Base-by-base conservation (phyloP, 2,329 filamentous ascomycete species). In the Helotiales sp. region DNA sequence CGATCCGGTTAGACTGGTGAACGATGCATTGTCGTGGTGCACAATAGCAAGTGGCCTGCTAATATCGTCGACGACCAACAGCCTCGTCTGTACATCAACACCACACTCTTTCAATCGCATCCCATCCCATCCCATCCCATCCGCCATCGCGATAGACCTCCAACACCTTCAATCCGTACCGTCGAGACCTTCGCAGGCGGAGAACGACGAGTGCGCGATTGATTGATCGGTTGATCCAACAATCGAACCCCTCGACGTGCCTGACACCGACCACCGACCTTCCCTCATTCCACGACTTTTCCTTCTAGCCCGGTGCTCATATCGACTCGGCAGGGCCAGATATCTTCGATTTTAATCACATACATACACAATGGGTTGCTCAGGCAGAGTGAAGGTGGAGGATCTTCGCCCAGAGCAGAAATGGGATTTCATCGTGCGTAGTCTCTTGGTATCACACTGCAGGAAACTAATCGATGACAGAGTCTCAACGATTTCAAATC, bases 361-460 rank as follows among this genome's bases (percentile, higher is more conserved):
- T 42, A 55, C 40, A 44, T 33, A 53, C 72, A 82, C 69, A 50
- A 91, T 92, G 89, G 80, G 82, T 66, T 89, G 86, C 70, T 78
- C 83, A 66, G 82, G 84, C 63, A 82, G 85, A 65, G 76, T 81
- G 57, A 88, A 89, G 71, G 72, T 79, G 70, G 81, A 79, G 64
- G 81, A 88, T 62, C 82, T 93, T 62, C 81, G 84, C 62, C 86
- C 90, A 59, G 93, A 97, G 75, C 91, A 95, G 77, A 89, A 92
- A 80, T 98, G 93, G 93, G 90, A 93, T 69, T 96, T 93, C 72
- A 93, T 98, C 72, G 89, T 91, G 77, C 71, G 88, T 76, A 22
- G 48, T 27, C 61, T 24, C 31, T 10, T 24, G 10, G 33, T 5
- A 9, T 44, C 17, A 9, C 15, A 29, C n/a, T 22, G 22, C 24